A percentile compares a stretch with the other conserved stretches of the same genome.
phyloP scores from a whole-genome alignment of 2,329 filamentous ascomycete genomes.

The Alternaria viburni region DNA sequence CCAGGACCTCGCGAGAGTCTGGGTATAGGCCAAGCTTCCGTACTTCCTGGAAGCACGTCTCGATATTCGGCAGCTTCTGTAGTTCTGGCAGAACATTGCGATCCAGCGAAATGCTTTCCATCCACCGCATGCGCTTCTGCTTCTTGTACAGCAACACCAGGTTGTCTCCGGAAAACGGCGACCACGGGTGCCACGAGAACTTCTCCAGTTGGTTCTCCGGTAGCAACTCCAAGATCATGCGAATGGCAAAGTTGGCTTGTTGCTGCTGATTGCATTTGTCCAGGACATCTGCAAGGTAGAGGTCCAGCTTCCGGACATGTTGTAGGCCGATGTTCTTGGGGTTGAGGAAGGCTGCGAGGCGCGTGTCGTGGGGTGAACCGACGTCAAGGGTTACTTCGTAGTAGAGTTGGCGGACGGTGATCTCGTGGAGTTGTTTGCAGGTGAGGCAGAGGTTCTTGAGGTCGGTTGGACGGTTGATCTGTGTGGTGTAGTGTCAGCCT shows the following conservation, averaged over 20 bases:
- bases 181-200: slow-evolving; percentile 60
- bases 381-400: slow-evolving; percentile 56
- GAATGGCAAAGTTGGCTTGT: slow-evolving; percentile 56
- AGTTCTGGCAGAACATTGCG: slow-evolving; percentile 50
- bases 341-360: slow-evolving; percentile 54
- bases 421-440: slow-evolving; percentile 55
- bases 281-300: slow-evolving; percentile 53
- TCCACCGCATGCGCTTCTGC: slow-evolving; percentile 57
- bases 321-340: slow-evolving; percentile 56
- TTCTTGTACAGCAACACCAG: slow-evolving; percentile 56
- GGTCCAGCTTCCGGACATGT: slow-evolving; percentile 54
- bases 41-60: slow-evolving; percentile 51
- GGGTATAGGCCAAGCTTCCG: slow-evolving; percentile 56
- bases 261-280: slow-evolving; percentile 54
- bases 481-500: not conserved
- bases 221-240: slow-evolving; percentile 57
- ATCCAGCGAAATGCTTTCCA: slow-evolving; percentile 57
- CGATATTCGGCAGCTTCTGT: slow-evolving; percentile 50
- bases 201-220: slow-evolving; percentile 57
- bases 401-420: slow-evolving; percentile 56
- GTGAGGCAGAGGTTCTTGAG: slow-evolving; percentile 56
- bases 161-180: slow-evolving; percentile 56
- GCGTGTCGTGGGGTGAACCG: slow-evolving; percentile 52
- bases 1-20: slow-evolving; percentile 53
- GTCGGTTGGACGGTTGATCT: slow-evolving; percentile 56